Evolutionary conservation across 352 stramenopile genomes (phyloP), one percentile per base, ranked within the genome.

Genomic region (Globisporangium perplexum): DNA sequence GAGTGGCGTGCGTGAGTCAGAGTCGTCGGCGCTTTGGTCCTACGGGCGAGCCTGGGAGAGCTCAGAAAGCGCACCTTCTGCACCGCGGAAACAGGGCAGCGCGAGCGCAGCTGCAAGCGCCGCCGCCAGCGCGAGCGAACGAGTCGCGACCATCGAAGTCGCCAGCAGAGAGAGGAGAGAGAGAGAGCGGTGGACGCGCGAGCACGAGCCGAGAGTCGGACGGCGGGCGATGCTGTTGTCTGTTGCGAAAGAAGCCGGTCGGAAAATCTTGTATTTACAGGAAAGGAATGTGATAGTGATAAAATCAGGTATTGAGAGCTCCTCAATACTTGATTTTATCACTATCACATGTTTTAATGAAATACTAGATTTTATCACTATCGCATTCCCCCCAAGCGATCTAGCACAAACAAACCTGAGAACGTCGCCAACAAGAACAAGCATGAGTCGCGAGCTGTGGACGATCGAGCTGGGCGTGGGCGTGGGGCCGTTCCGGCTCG

Each of bases 391-490:
- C 20, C n/a, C n/a, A n/a, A n/a, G n/a, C n/a, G n/a, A n/a, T n/a
- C n/a, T n/a, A n/a, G n/a, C n/a, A n/a, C n/a, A n/a, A n/a, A n/a
- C n/a, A 11, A 3, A 45, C 7, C 39, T 45, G 39, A 45, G 39
- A 47, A 28, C 31, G 30, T 28, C 30, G 30, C 15, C 5, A 51
- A 47, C 7, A 30, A 48, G 33, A 46, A 50, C 12, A 60, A 62
- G 44, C 23, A 46, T 23, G 44, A 88, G 78, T 58, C 72, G 77
- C 35, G 74, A 92, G 60, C 76, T 94, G 46, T 94, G 84, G 84
- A 75, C 79, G 64, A 90, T 94, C 56, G 82, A 89, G 49, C 67
- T 90, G 46, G 84, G 84, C 69, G 73, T 63, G n/a, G 73, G 66
- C 41, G 75, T 94, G 11, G 84, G 84, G 0, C 84, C 84, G 20